Evolutionary conservation across 768 basidiomycete species (phyloP), one percentile per base, ranked within the genome.

Genomic region (Russula sp.): DNA sequence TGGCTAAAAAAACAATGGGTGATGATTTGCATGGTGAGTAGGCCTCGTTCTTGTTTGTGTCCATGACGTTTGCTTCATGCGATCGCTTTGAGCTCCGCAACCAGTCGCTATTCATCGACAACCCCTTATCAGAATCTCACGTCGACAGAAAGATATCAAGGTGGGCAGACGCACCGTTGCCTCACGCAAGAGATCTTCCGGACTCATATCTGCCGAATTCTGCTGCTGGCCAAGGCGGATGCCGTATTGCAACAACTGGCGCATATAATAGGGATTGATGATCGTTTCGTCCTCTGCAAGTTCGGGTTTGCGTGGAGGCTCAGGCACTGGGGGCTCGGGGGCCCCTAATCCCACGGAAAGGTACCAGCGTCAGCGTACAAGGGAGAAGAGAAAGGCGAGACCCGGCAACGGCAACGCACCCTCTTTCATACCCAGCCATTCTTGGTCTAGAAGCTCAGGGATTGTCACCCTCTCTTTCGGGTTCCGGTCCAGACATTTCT

Each of bases 401-500:
- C 50, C 37, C 34, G 35, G 20, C 9, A 57, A 77, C 79, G 70
- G 20, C 9, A 57, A 77, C 79, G 70, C 63, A 84, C 84, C 74
- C 71, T 84, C 83, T 63, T 77, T 80, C 80, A 84, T 81, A 11
- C 80, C 78, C 57, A 94, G 71, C 88, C 94, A 96, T 60, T 84
- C 84, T 69, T 94, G 85, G 54, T 84, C 82, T 68, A 98, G 72
- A 70, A 99, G 75, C 70, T 94, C 85, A 2, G 92, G 91, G 65
- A 98, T 98, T 6, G 91, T 88, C 68, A 88, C 84, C 32, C 96
- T 78, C 68, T 88, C 84, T 73, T 95, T 96, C 35, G 93, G 86
- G 68, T 84, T 80, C 64, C 92, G 83, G 57, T 77, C 76, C 68
- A 98, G 74, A 73, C 96, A 99, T 61, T 82, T 83, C 75, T 86